A percentile compares a stretch with the other conserved stretches of the same genome.
These are phyloP conservation scores for Nepenthes mirabilis DNA, from an alignment of 148 eudicot genomes.

Conservation along the genomic window DNA sequence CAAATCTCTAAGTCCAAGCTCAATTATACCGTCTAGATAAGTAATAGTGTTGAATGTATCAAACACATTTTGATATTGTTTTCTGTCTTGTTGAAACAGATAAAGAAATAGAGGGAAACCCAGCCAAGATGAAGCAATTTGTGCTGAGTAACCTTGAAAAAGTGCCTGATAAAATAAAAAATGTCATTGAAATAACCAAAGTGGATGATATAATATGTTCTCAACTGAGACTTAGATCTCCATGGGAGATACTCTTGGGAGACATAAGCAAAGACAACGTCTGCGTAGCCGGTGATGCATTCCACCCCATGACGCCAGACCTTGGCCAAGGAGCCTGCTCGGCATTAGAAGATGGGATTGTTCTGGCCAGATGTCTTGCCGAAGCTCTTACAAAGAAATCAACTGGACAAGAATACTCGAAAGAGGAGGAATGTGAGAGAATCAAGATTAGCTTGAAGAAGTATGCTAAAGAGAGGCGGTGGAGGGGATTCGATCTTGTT, in stretches of 20 bases:
- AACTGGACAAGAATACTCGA: not conserved
- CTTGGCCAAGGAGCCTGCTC: not conserved
- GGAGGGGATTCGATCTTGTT: not conserved
- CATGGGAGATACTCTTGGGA: no score
- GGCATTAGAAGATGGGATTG: not conserved
- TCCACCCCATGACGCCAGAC: not conserved
- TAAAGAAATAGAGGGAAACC: not conserved
- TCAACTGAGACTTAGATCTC: not conserved
- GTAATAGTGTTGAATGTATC: not conserved
- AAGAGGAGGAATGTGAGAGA: not conserved
- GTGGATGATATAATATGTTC: not conserved
- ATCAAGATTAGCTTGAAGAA: no score
- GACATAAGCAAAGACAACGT: no score
- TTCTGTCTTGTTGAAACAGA: not conserved
- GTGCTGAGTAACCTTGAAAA: no score
- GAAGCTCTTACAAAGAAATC: not conserved
- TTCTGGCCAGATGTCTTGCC: not conserved
- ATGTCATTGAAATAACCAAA: conserved; percentile 1
- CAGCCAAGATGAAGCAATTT: not conserved
- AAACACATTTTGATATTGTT: not conserved
- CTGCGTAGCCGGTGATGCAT: no score
- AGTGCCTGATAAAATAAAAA: no score
- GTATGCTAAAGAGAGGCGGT: no score
- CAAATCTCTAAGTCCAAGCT: no score
- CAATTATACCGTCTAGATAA: no score